Evolutionary conservation across 2,329 filamentous ascomycete genomes (phyloP).

Genomic region (Cladophialophora carrionii): DNA sequence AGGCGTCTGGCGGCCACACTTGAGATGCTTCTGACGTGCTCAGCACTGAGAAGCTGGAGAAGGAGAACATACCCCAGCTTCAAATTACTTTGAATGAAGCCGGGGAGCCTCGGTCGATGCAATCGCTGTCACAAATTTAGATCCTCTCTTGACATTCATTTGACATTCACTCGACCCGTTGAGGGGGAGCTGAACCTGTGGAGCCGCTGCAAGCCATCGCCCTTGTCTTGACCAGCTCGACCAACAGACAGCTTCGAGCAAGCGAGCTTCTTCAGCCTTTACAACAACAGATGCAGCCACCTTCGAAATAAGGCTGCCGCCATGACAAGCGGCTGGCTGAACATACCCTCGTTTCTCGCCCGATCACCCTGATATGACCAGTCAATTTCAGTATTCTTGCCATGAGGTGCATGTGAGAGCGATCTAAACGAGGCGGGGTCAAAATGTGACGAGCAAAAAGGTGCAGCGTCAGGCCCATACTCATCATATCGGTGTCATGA

Average conservation of each 20-base stretch:
- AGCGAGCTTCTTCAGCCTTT: not conserved
- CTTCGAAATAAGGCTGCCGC: not conserved
- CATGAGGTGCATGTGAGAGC: not conserved
- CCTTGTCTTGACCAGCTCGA: not conserved
- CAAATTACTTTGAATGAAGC: not conserved
- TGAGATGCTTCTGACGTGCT: not conserved
- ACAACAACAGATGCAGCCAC: not conserved
- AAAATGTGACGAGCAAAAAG: not conserved
- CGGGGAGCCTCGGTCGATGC: not conserved
- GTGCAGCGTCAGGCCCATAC: not conserved
- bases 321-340: slow-evolving; percentile 10
- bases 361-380: not conserved
- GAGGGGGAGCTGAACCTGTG: not conserved
- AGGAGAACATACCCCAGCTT: not conserved
- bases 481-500: not conserved
- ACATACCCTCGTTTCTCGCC: not conserved
- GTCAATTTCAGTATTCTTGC: not conserved
- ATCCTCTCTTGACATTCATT: not conserved
- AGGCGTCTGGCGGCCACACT: not conserved
- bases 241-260: not conserved
- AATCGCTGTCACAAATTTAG: not conserved
- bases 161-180: too few species aligned
- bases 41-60: not conserved
- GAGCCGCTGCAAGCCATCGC: not conserved
- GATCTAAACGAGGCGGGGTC: not conserved